Evolutionary conservation across 371 early-diverging fungal genomes (phyloP).

Genomic region (Blakeslea trispora): DNA sequence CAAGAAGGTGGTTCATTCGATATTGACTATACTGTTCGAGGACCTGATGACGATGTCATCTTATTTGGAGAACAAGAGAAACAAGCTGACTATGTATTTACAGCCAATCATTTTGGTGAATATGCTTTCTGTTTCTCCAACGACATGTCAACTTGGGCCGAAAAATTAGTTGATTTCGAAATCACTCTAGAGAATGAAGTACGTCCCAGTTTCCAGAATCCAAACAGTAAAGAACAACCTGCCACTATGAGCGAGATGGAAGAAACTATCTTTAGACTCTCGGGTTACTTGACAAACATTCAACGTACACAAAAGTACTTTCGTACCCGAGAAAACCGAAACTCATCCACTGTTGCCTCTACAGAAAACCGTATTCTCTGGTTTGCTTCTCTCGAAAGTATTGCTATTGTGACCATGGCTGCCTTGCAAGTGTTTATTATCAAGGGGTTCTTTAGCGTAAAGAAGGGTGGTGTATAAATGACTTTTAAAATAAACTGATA

Average conservation of each 20-base stretch:
- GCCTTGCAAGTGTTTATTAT: conserved; percentile 86
- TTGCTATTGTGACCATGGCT: conserved; percentile 78
- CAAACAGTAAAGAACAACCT: conserved; percentile 19
- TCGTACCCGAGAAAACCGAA: conserved; percentile 86
- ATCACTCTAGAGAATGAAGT: conserved; percentile 81
- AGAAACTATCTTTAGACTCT: conserved; percentile 57
- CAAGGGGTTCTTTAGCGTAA: conserved; percentile 70
- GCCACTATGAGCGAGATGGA: conserved; percentile 58
- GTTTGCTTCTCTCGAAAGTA: conserved; percentile 79
- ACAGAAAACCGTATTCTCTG: conserved; percentile 86
- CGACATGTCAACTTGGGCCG: conserved; percentile 80
- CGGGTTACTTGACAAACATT: conserved; percentile 61
- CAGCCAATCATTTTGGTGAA: conserved; percentile 79
- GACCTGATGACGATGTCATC: conserved; percentile 61
- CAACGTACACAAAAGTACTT: conserved; percentile 83
- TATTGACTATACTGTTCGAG: conserved; percentile 80
- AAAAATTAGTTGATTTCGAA: conserved; percentile 89
- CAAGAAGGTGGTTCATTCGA: conserved; percentile 91
- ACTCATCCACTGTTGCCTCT: conserved; percentile 81
- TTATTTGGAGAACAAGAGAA: conserved; percentile 76
- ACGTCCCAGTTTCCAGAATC: conserved; percentile 24
- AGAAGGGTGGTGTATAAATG: conserved; percentile 61
- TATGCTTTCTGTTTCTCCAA: conserved; percentile 92
- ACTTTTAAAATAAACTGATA: too few relatives aligned
- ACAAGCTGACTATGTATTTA: conserved; percentile 88